These are phyloP conservation scores for Aspergillus eucalypticola DNA, from an alignment of 2,329 filamentous ascomycete genomes.

Conservation along the genomic window DNA sequence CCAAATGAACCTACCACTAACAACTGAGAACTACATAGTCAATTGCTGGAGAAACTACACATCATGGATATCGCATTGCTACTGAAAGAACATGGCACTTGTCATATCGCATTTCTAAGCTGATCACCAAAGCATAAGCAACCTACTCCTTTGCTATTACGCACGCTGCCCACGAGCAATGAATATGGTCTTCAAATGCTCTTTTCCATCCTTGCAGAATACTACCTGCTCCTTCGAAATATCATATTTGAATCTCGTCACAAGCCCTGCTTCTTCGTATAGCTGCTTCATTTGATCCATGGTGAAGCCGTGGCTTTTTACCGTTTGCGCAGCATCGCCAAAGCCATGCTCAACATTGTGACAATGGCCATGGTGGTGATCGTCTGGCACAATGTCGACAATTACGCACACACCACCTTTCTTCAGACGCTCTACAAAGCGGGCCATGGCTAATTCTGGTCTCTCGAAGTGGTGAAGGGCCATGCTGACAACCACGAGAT, in stretches of 20 bases:
- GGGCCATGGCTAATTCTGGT: slow-evolving; percentile 59
- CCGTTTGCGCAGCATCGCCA: slow-evolving; percentile 50
- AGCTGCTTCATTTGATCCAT: slow-evolving; percentile 59
- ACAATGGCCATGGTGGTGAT: slow-evolving; percentile 18
- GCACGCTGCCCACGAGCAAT: slow-evolving; percentile 33
- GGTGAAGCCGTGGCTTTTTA: slow-evolving; percentile 68
- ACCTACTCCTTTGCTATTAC: slow-evolving; percentile 10
- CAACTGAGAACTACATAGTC: background rate
- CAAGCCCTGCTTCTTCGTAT: slow-evolving; percentile 64
- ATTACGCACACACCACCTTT: slow-evolving; percentile 68
- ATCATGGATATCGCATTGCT: background rate
- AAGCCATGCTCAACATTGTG: slow-evolving; percentile 22
- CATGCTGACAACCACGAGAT: slow-evolving; percentile 63
- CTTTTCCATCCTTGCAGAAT: slow-evolving; percentile 37
- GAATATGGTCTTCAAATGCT: slow-evolving; percentile 31
- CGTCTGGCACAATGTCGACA: slow-evolving; percentile 66
- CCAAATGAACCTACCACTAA: background rate
- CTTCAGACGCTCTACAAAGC: slow-evolving; percentile 62
- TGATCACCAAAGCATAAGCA: background rate
- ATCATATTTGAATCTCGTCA: slow-evolving; percentile 58
- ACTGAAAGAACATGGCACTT: background rate
- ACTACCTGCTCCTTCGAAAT: slow-evolving; percentile 54
- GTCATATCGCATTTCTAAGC: background rate
- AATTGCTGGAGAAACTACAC: background rate
- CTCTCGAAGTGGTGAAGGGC: slow-evolving; percentile 70